Evolutionary conservation across 1,139 yeast genomes (phyloP), one percentile per base, ranked within the genome.

Genomic region (Yamadazyma sp.): DNA sequence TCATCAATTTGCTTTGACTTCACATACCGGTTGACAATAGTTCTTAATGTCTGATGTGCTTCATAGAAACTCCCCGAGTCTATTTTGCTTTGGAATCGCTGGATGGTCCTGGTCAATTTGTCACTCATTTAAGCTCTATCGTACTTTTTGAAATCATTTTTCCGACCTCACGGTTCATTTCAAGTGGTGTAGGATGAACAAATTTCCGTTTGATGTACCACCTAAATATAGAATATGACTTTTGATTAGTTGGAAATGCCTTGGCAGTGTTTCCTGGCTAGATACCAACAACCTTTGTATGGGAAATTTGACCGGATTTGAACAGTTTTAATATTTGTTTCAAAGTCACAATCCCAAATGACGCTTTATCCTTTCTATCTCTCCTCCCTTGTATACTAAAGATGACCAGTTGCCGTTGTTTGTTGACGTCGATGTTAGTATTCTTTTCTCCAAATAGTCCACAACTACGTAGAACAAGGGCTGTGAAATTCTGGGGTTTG

Each of bases 31-130:
- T 89, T 88, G 34, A 87, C 88, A 42, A 91, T 84, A 7, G 97
- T 88, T 54, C 96, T 71, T 38, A 91, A 73, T 0, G 96, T 91
- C 61, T 91, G 98, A 57, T 91, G 96, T 0, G 98, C 98, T 58
- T 92, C 98, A 57, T 91, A 91, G 64, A 74, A 88, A 39, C 89
- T 86, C 2, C 89, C 89, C 36, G 75, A 75, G 36, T 76, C 78
- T 47, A 91, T 83, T 54, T 86, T 83, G 34, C 75, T 73, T 53
- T 81, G 79, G 64, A 84, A 84, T 45, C 92, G 66, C 24, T 72
- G 79, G 34, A 84, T 62, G 2, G 88, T 82, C 54, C 77, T 75
- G 39, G 75, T 70, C 29, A 83, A 61, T 53, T 81, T 82, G 48
- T 64, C 69, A 27, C 60, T 51, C 64, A 61, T 59, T 33, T 7